phyloP scores from a whole-genome alignment of 2,329 filamentous ascomycete genomes.

The Trichoderma pleuroti region DNA sequence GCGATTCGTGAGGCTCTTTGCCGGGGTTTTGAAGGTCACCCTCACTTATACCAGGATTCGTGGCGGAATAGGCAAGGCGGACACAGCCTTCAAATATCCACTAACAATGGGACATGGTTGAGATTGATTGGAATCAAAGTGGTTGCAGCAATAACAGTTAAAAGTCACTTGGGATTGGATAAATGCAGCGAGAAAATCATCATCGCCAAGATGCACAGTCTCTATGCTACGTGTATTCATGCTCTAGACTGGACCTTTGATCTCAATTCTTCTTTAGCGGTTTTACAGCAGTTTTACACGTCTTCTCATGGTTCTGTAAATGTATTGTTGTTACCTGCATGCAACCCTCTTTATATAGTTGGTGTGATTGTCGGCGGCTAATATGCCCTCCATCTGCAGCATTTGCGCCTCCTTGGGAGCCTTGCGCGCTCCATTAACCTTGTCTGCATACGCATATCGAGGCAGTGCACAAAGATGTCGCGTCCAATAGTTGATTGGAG shows the following conservation, averaged over 20 bases:
- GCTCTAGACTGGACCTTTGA: neutral
- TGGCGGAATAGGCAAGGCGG: neutral
- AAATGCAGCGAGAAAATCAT: neutral
- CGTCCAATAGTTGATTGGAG: neutral
- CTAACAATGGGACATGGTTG: neutral
- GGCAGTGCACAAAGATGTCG: neutral
- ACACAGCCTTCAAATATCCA: neutral
- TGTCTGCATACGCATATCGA: neutral
- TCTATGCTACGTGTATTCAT: neutral
- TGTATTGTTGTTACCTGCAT: neutral
- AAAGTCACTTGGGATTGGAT: rapidly evolving
- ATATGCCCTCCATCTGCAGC: neutral
- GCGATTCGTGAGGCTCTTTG: neutral
- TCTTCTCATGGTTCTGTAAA: no score
- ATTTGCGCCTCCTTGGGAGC: neutral
- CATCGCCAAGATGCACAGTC: neutral
- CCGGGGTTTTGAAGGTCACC: neutral
- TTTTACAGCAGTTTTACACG: neutral
- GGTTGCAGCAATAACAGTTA: neutral
- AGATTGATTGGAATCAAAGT: neutral
- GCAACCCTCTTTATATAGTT: neutral
- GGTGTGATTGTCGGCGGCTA: neutral
- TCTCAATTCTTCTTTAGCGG: neutral
- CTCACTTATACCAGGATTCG: neutral
- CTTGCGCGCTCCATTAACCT: neutral